These are phyloP conservation scores for Calonectria montana DNA, from an alignment of 2,329 filamentous ascomycete genomes.

Conservation along the genomic window DNA sequence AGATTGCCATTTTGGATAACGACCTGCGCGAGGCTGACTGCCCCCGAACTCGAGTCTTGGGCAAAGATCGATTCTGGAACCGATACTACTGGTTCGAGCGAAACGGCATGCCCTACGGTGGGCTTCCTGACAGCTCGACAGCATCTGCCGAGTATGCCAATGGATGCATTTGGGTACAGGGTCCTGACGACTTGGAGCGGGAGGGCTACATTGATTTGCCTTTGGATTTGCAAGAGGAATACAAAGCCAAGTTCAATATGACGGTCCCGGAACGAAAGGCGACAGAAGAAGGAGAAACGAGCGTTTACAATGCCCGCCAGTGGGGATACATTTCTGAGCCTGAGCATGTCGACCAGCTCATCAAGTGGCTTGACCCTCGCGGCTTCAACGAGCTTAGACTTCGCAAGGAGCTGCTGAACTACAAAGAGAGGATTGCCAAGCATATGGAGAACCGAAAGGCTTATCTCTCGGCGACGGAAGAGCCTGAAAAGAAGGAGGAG, in stretches of 20 bases:
- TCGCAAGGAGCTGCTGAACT: conserved; percentile 84
- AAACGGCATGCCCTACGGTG: conserved; percentile 96
- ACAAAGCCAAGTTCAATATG: conserved; percentile 81
- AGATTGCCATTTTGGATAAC: conserved; percentile 88
- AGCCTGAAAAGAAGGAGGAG: conserved; percentile 53
- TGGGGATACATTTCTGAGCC: conserved; percentile 94
- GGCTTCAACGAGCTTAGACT: conserved; percentile 89
- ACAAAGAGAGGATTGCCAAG: conserved; percentile 78
- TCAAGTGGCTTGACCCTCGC: conserved; percentile 89
- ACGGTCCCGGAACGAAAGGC: conserved; percentile 88
- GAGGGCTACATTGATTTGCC: conserved; percentile 86
- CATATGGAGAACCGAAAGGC: conserved; percentile 84
- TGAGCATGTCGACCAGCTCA: conserved; percentile 79
- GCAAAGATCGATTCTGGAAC: conserved; percentile 97
- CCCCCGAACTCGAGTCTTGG: conserved; percentile 87
- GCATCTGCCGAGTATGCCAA: conserved; percentile 91
- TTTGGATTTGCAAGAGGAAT: conserved; percentile 77
- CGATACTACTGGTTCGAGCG: conserved; percentile 99
- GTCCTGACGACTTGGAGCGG: conserved; percentile 88
- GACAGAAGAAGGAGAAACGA: conserved; percentile 85
- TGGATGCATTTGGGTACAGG: conserved; percentile 95
- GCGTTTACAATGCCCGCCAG: conserved; percentile 79
- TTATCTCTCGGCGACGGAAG: conserved; percentile 66
- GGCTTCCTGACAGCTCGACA: conserved; percentile 88
- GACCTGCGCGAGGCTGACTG: conserved; percentile 95